These are phyloP conservation scores for Dalechampia spathulata DNA, from an alignment of 441 rosid genomes.

Conservation along the genomic window DNA sequence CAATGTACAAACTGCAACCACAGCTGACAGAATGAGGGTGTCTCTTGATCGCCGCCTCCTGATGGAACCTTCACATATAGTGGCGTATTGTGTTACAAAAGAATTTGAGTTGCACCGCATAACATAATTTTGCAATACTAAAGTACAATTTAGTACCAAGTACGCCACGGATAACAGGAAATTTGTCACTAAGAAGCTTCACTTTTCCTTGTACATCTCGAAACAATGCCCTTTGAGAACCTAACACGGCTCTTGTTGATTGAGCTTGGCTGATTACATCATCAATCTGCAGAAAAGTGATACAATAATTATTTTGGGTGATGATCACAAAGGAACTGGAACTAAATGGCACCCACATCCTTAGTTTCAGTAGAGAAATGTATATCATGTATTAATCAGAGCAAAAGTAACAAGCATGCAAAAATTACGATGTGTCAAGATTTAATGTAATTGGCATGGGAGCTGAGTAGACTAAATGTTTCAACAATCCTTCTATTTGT, in stretches of 20 bases:
- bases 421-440: too few relatives aligned
- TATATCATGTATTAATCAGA: too few relatives aligned
- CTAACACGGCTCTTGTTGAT: slow-evolving; percentile 74
- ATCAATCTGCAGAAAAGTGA: slow-evolving; percentile 57
- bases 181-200: slow-evolving; percentile 72
- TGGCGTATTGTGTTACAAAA: too few relatives aligned
- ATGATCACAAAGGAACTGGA: too few relatives aligned
- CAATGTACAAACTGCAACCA: slow-evolving; percentile 86
- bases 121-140: too few relatives aligned
- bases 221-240: slow-evolving; percentile 81
- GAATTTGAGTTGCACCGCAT: too few relatives aligned
- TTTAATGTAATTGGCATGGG: too few relatives aligned
- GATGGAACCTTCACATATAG: slow-evolving; percentile 77
- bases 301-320: too few relatives aligned
- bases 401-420: not conserved
- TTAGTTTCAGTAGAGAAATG: too few relatives aligned
- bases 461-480: too few relatives aligned
- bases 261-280: slow-evolving; percentile 94
- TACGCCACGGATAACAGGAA: slow-evolving; percentile 76
- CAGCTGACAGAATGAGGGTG: slow-evolving; percentile 83
- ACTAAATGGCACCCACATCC: not conserved
- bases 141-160: slow-evolving; percentile 48
- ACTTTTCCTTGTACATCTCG: slow-evolving; percentile 97
- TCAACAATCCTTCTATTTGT: too few relatives aligned
- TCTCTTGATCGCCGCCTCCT: slow-evolving; percentile 78